Percentiles rank a stretch among this genome's conserved stretches.
phyloP scores from a whole-genome alignment of 768 basidiomycete genomes.

The Hericium rajendrae region DNA sequence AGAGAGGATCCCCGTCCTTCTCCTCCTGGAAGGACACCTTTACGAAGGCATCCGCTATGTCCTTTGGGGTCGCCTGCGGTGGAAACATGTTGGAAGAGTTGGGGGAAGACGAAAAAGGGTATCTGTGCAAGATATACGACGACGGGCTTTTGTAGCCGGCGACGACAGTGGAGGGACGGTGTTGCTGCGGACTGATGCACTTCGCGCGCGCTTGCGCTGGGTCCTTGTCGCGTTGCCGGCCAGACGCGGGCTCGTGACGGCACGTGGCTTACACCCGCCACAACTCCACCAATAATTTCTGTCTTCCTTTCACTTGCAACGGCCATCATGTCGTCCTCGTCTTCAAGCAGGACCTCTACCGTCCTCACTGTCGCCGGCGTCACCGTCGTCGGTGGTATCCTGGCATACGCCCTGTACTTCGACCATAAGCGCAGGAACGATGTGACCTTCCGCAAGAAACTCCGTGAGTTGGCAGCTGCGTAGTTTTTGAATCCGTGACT shows the following conservation, averaged over 20 bases:
- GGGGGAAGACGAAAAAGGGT: not conserved
- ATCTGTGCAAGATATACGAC: not conserved
- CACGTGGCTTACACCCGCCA: not conserved
- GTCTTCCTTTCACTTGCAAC: conserved; percentile 14
- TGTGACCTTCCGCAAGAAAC: conserved; percentile 73
- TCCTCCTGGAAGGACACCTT: conserved; percentile 33
- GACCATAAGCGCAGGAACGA: conserved; percentile 93
- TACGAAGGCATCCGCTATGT: conserved; percentile 33
- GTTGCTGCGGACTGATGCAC: not conserved
- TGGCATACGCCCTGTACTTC: conserved; percentile 88
- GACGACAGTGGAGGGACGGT: not conserved
- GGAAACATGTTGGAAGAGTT: not conserved
- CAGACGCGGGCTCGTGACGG: conserved; percentile 1
- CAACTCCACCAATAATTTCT: conserved; percentile 7
- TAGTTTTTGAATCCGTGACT: no score
- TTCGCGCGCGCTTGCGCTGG: no score
- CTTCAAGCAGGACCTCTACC: conserved; percentile 26
- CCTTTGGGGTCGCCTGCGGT: not conserved
- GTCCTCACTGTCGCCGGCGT: conserved; percentile 32
- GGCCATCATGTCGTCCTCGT: conserved; percentile 12
- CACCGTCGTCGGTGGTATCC: conserved; percentile 27
- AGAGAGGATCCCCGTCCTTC: conserved; percentile 28
- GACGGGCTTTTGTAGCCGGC: no score
- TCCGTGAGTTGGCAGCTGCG: conserved; percentile 24
- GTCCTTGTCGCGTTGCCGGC: not conserved